Base-by-base conservation (phyloP, 176 grass and related monocot species). In the Oryza australiensis region DNA sequence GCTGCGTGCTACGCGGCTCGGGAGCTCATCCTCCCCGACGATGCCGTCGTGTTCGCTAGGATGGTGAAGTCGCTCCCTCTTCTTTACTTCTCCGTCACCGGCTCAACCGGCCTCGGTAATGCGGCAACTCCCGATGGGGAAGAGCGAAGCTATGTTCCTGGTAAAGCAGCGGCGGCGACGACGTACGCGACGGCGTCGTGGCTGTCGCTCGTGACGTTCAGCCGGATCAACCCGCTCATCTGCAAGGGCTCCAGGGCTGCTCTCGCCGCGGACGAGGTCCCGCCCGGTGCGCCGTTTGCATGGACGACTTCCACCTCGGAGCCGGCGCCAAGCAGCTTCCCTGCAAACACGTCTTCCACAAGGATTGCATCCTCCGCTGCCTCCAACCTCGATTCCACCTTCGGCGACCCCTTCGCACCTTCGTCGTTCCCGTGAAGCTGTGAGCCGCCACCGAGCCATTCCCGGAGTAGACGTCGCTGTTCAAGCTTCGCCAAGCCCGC, bases 341-440 rank as follows among this genome's bases (percentile, higher is more conserved):
- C 4, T 98, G 95, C 86, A 94, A 93, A 0, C 95, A 98, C 74
- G 88, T 98, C 75, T 98, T 89, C 83, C 95, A 98, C 84, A 93
- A 88, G 80, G 86, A 91, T 63, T 98, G 95, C 87, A 98, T 98
- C 87, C 73, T 98, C 18, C 95, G 92, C 0, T 98, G 95, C 90
- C 92, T 98, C 40, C n/a, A n/a, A n/a, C n/a, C n/a, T n/a, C n/a
- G n/a, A n/a, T n/a, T n/a, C n/a, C n/a, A n/a, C n/a, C n/a, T n/a
- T n/a, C n/a, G n/a, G n/a, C n/a, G n/a, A n/a, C n/a, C n/a, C n/a
- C n/a, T n/a, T n/a, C n/a, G n/a, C n/a, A n/a, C n/a, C n/a, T n/a
- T n/a, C n/a, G n/a, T n/a, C n/a, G n/a, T n/a, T n/a, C n/a, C n/a
- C n/a, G n/a, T n/a, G n/a, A n/a, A n/a, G n/a, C n/a, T n/a, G n/a